phyloP scores from a whole-genome alignment of 2,329 filamentous ascomycete species.

The Fusarium nelsonii region DNA sequence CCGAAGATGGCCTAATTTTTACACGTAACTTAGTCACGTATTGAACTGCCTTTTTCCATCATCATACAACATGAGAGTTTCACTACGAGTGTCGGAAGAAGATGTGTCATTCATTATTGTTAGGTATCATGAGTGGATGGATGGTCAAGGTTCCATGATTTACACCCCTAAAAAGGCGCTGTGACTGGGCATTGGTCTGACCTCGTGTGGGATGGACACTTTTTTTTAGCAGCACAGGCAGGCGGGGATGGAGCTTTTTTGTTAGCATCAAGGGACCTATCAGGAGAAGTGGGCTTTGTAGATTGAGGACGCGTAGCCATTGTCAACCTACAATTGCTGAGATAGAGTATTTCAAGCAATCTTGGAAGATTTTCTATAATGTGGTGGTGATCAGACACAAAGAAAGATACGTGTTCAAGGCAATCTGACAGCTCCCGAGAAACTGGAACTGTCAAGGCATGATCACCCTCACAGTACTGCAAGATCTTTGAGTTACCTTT shows the following conservation, averaged over 20 bases:
- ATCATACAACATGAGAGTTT: too few relatives aligned
- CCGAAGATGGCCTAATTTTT: too few relatives aligned
- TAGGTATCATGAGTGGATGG: neutral
- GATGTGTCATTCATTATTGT: neutral
- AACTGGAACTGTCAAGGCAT: neutral
- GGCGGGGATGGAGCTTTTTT: slow-evolving; percentile 1
- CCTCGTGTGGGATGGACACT: neutral
- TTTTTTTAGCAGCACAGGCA: slow-evolving; percentile 16
- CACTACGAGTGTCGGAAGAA: neutral
- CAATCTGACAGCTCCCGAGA: neutral
- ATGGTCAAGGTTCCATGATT: slow-evolving; percentile 1
- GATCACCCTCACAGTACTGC: neutral
- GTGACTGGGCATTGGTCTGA: slow-evolving; percentile 11
- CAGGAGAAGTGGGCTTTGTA: slow-evolving; percentile 39
- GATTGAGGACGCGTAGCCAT: slow-evolving; percentile 36
- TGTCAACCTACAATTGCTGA: slow-evolving; percentile 22
- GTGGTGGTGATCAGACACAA: neutral
- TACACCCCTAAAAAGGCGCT: slow-evolving; percentile 12
- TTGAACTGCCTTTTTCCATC: too few relatives aligned
- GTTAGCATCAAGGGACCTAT: slow-evolving; percentile 29
- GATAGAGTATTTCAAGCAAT: neutral
- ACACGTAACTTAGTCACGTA: too few relatives aligned
- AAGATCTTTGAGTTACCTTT: neutral
- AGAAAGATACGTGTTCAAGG: neutral
- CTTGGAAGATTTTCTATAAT: neutral